These are phyloP conservation scores for Xylaria sp. DNA, from an alignment of 2,329 filamentous ascomycete genomes.

Conservation along the genomic window DNA sequence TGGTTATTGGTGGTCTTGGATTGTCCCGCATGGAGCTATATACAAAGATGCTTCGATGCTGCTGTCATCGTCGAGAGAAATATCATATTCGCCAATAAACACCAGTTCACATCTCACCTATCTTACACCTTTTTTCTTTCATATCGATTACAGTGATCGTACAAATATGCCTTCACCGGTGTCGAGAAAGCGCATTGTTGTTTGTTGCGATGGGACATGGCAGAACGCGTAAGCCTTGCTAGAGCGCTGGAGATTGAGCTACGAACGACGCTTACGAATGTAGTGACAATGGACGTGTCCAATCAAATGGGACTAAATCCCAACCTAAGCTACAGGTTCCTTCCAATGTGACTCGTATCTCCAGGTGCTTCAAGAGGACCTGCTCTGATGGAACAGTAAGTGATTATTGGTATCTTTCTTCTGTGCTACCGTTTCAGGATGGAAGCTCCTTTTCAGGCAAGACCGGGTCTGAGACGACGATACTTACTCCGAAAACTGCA, in stretches of 20 bases:
- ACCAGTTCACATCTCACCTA: background rate
- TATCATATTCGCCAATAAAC: background rate
- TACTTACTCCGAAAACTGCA: background rate
- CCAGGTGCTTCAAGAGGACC: slow-evolving; percentile 63
- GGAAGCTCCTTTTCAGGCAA: background rate
- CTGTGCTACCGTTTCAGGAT: no score
- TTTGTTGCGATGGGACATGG: slow-evolving; percentile 66
- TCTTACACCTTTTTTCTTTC: background rate
- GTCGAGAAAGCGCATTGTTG: slow-evolving; percentile 58
- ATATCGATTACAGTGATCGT: background rate
- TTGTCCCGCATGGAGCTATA: background rate
- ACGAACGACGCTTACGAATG: slow-evolving; percentile 26
- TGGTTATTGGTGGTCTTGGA: background rate
- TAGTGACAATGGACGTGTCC: slow-evolving; percentile 58
- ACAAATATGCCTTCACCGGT: slow-evolving; percentile 18
- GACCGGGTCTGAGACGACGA: background rate
- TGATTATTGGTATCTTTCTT: background rate
- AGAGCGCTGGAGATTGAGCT: background rate
- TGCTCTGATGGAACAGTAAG: slow-evolving; percentile 58
- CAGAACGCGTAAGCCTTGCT: slow-evolving; percentile 55
- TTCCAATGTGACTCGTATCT: slow-evolving; percentile 70
- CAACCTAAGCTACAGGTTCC: slow-evolving; percentile 59
- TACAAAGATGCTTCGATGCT: background rate
- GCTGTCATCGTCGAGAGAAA: background rate
- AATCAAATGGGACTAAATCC: slow-evolving; percentile 51